Conservation (phyloP, 1,284 basidiomycete species). For the Apiotrichum domesticum region DNA sequence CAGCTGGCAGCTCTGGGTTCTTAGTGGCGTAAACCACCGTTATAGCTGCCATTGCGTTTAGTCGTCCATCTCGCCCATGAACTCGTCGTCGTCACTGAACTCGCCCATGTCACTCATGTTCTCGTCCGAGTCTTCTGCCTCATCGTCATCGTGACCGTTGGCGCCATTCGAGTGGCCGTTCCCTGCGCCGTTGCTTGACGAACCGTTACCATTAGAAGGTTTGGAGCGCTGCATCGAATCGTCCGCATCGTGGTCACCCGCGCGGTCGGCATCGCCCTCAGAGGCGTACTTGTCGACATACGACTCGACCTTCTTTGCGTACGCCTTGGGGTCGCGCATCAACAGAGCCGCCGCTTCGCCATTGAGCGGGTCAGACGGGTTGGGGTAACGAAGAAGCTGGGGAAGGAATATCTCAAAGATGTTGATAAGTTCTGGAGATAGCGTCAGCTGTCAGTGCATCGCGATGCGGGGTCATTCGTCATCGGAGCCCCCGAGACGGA, state of each 20-base stretch:
- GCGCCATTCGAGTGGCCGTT: conserved; percentile 50
- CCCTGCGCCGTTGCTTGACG: conserved; percentile 16
- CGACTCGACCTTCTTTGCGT: conserved; percentile 78
- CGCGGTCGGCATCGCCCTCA: conserved; percentile 45
- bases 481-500: neutral
- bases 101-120: conserved; percentile 91
- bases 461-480: no score
- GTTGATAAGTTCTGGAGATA: conserved; percentile 84
- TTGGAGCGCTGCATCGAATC: conserved; percentile 21
- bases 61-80: conserved; percentile 36
- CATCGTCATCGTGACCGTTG: conserved; percentile 57
- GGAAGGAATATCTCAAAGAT: conserved; percentile 98
- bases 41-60: conserved; percentile 10
- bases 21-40: no score
- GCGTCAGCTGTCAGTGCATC: conserved; percentile 3
- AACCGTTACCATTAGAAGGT: conserved; percentile 1
- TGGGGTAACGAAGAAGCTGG: conserved; percentile 92
- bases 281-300: conserved; percentile 50
- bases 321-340: conserved; percentile 94
- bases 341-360: conserved; percentile 94
- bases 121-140: conserved; percentile 56
- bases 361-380: conserved; percentile 94
- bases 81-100: conserved; percentile 67
- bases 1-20: no score
- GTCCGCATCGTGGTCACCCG: conserved; percentile 42